phyloP scores from a whole-genome alignment of 495 filamentous ascomycete genomes.

The Tuber brumale region DNA sequence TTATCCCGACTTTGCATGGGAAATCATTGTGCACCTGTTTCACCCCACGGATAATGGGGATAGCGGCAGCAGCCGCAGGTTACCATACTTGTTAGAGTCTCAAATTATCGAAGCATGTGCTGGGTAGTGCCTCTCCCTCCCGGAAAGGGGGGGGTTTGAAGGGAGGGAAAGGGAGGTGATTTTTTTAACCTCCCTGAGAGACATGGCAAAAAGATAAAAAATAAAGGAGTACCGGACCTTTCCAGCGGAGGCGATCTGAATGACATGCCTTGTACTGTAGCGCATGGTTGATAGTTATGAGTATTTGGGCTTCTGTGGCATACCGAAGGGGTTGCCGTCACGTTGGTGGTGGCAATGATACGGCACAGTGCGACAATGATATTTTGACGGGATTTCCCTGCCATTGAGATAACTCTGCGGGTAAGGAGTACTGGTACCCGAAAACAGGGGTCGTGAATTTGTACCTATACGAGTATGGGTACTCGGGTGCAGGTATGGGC shows the following conservation, averaged over 20 bases:
- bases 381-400: background rate
- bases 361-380: background rate
- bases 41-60: background rate
- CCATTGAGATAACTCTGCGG: background rate
- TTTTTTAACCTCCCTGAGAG: background rate
- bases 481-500: background rate
- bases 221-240: background rate
- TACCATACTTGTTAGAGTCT: background rate
- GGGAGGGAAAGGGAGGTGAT: background rate
- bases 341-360: background rate
- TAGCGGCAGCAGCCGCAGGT: background rate
- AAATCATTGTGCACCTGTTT: background rate
- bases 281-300: background rate
- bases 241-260: background rate
- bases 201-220: background rate
- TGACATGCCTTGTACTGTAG: background rate
- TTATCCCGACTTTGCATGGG: background rate
- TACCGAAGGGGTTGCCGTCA: background rate
- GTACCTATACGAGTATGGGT: background rate
- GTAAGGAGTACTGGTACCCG: background rate
- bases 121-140: background rate
- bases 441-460: background rate
- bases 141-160: background rate
- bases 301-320: background rate
- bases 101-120: background rate